Evolutionary conservation across 768 basidiomycete genomes (phyloP).

Genomic region (Macrolepiota dolichaula): DNA sequence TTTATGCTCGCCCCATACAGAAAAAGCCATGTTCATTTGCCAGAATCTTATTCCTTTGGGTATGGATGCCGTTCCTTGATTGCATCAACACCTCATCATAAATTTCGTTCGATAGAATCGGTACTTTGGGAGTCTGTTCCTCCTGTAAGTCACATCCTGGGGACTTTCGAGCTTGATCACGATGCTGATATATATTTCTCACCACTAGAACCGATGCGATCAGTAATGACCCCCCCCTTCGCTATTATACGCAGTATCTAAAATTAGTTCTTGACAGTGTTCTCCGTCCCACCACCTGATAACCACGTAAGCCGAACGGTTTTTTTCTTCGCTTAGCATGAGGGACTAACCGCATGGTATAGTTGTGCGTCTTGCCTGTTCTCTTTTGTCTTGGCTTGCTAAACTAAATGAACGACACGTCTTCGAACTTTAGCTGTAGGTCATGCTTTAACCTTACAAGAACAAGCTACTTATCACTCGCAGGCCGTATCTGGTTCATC

Average conservation of each 20-base stretch:
- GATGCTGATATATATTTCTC: background rate
- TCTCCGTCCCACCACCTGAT: background rate
- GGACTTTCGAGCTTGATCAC: background rate
- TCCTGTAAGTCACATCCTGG: conserved; percentile 18
- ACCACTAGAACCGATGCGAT: background rate
- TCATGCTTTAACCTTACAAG: background rate
- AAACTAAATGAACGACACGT: background rate
- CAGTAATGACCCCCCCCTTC: background rate
- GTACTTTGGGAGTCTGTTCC: conserved; percentile 23
- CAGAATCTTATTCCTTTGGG: conserved; percentile 23
- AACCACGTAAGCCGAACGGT: background rate
- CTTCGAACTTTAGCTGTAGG: background rate
- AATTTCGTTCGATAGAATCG: conserved; percentile 21
- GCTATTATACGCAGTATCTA: background rate
- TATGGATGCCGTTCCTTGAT: conserved; percentile 7
- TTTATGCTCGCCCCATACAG: conserved; percentile 8
- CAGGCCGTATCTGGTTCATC: conserved; percentile 20
- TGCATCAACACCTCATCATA: background rate
- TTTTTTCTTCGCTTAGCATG: background rate
- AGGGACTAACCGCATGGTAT: background rate
- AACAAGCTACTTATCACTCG: background rate
- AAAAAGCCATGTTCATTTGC: conserved; percentile 20
- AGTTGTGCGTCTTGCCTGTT: conserved; percentile 5
- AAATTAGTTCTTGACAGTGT: background rate
- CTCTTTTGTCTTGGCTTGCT: background rate